Base-by-base conservation (phyloP, 306 rosid species). In the Medicago arabica region DNA sequence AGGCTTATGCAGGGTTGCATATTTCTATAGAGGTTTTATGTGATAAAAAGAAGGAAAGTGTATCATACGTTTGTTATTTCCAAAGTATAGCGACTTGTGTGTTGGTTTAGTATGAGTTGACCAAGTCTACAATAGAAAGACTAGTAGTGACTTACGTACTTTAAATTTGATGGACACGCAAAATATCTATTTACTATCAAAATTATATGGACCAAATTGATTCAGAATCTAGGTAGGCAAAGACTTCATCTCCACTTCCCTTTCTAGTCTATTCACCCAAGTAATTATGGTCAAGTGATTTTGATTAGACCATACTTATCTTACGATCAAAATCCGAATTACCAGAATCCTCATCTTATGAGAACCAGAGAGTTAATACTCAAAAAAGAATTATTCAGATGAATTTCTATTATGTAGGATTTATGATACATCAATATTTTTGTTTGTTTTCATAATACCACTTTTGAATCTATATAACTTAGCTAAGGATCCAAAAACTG, bases 191-290 rank as follows among this genome's bases (percentile, higher is more conserved):
- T 9, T 55, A 1, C 25, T 9, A 18, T 19, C 19, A 18, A 55
- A 9, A 4, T 55, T 12, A 9, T 19, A 31, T 40, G 54, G 12
- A 76, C 57, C 78, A 64, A 55, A 36, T 62, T 70, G 13, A 57
- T 76, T 75, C 65, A 13, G 21, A 54, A 18, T 54, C 12, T 13
- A 28, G 19, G 36, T 13, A 28, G 19, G 36, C 41, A 76, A 76
- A 77, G 67, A 23, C 83, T 72, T 73, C 58, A 3, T 8, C 25
- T 71, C 40, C 60, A 6, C 77, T 46, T 67, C 34, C 9, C 4
- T 21, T 68, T 74, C 25, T 89, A 64, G 47, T 75, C 11, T 50
- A n/a, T 86, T 78, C 12, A 12, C 4, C 23, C 31, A 23, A 23
- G 28, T 23, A 23, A 1, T 23, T 23, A 23, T 23, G 28, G 2